Conservation (phyloP, 192 early-diverging fungal species). For the Coemansia sp. region DNA sequence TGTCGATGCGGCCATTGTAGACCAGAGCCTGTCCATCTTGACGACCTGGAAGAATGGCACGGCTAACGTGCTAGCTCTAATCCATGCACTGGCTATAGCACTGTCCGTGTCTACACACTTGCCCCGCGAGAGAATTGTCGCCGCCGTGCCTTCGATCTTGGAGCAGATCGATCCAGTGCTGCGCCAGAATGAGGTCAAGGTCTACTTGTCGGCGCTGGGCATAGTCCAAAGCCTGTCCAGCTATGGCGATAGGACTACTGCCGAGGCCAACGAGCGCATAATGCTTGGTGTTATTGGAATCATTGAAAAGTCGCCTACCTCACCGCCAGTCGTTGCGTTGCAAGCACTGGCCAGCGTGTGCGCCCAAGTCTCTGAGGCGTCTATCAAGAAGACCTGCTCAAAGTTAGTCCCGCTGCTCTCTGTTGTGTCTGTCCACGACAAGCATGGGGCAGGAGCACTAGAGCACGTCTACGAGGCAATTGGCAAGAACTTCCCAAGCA, state of each 20-base stretch:
- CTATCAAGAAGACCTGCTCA: not conserved
- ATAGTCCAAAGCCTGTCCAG: constrained; percentile 24
- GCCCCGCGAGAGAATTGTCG: constrained; percentile 10
- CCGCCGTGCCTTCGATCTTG: constrained; percentile 6
- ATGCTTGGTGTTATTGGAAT: constrained; percentile 18
- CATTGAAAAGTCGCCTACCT: constrained; percentile 20
- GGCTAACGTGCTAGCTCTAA: not conserved
- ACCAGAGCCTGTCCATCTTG: constrained; percentile 6
- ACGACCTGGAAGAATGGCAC: constrained; percentile 12
- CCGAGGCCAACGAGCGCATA: not conserved
- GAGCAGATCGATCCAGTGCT: constrained; percentile 15
- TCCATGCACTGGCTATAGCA: constrained; percentile 15
- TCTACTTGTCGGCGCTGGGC: constrained; percentile 13
- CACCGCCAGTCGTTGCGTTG: constrained; percentile 32
- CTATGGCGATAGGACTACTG: constrained; percentile 18
- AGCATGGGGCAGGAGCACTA: constrained; percentile 17
- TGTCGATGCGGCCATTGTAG: constrained; percentile 5
- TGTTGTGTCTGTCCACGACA: constrained; percentile 25
- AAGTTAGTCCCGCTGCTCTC: constrained; percentile 23
- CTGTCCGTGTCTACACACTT: constrained; percentile 22
- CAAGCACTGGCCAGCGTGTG: constrained; percentile 31
- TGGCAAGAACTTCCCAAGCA: constrained; percentile 18
- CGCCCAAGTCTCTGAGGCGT: constrained; percentile 13
- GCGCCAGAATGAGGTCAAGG: constrained; percentile 1
- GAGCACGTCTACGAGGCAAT: constrained; percentile 20